A percentile compares a stretch with the other conserved stretches of the same genome.
Conservation (phyloP, 2,329 filamentous ascomycete genomes). For the Colletotrichum scovillei region DNA sequence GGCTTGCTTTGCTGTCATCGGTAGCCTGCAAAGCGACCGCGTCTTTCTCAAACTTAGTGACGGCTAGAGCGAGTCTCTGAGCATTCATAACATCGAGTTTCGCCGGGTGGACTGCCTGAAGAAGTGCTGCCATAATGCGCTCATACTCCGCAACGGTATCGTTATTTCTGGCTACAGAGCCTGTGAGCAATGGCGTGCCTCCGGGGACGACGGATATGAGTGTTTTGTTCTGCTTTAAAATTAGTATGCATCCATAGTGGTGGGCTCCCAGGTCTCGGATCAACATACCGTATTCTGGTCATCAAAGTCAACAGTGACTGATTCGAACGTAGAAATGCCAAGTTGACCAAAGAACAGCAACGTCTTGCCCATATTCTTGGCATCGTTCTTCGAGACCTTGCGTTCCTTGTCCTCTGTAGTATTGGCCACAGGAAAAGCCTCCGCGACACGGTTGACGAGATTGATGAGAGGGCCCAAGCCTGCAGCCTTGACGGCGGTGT, state of each 20-base stretch:
- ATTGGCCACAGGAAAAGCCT: constrained; percentile 36
- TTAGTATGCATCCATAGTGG: constrained; percentile 50
- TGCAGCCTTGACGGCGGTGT: constrained; percentile 62
- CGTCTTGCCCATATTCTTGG: constrained; percentile 43
- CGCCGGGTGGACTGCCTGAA: constrained; percentile 20
- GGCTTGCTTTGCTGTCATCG: constrained; percentile 49
- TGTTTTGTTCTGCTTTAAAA: constrained; percentile 63
- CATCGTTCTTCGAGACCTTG: constrained; percentile 19
- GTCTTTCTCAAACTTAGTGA: constrained; percentile 22
- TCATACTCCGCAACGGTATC: constrained; percentile 16
- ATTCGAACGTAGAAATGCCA: constrained; percentile 53
- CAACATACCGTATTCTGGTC: constrained; percentile 51
- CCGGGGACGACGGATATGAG: constrained; percentile 15
- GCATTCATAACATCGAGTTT: constrained; percentile 6
- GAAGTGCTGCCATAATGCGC: constrained; percentile 2
- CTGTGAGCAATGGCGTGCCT: constrained; percentile 1
- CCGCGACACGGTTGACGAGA: constrained; percentile 57
- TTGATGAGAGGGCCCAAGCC: constrained; percentile 68
- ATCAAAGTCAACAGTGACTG: constrained; percentile 51
- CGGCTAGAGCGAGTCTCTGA: background rate
- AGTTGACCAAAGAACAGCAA: constrained; percentile 58
- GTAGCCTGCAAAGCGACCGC: background rate
- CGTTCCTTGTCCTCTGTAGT: constrained; percentile 43
- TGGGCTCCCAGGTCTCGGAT: background rate
- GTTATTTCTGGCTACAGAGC: background rate